phyloP scores from a whole-genome alignment of 106 monocot species.

The Acanthochlamys bracteata region DNA sequence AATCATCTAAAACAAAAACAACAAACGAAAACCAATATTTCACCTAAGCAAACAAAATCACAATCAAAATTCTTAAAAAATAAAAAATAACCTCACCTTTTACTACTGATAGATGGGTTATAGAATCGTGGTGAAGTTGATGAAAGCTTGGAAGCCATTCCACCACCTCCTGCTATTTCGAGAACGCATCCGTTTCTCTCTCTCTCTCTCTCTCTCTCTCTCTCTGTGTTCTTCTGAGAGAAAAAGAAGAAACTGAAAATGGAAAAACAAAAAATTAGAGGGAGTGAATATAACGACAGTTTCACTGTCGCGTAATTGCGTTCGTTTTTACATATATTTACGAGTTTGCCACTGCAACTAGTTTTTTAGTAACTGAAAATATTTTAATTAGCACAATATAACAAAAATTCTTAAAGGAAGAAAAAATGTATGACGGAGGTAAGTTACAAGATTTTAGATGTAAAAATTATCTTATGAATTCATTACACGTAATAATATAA shows the following conservation, averaged over 20 bases:
- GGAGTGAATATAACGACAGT: neutral
- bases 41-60: no score
- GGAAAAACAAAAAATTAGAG: neutral
- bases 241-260: neutral
- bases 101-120: slow-evolving; percentile 35
- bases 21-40: no score
- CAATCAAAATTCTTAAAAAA: no score
- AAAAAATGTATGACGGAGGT: no score
- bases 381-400: no score
- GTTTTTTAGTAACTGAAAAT: no score
- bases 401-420: no score
- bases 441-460: no score
- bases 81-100: slow-evolving; percentile 43
- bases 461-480: no score
- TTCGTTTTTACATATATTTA: neutral
- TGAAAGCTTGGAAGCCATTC: slow-evolving; percentile 20
- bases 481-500: no score
- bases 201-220: slow-evolving; percentile 5
- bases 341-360: neutral
- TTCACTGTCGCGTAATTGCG: neutral
- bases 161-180: slow-evolving; percentile 10
- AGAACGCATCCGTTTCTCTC: slow-evolving; percentile 29
- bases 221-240: neutral
- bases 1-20: no score
- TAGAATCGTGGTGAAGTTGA: slow-evolving; percentile 46